These are phyloP conservation scores for Neolentinus lepideus DNA, from an alignment of 1,284 basidiomycete species.

Conservation along the genomic window DNA sequence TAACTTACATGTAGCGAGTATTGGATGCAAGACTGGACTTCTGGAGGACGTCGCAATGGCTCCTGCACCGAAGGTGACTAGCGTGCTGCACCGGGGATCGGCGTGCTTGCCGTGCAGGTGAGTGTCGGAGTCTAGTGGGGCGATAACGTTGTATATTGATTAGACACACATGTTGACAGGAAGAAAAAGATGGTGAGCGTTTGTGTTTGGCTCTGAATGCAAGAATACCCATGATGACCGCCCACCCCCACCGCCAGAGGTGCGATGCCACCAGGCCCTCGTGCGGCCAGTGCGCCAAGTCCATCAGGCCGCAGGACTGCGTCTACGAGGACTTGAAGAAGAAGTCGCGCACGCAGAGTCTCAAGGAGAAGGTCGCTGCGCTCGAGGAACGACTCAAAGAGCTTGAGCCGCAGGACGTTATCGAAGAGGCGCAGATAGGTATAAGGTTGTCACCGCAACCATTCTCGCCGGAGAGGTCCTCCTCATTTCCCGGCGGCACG, in stretches of 20 bases:
- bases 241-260: slow-evolving; percentile 31
- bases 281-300: slow-evolving; percentile 49
- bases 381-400: slow-evolving; percentile 48
- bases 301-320: slow-evolving; percentile 45
- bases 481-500: not conserved
- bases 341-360: slow-evolving; percentile 52
- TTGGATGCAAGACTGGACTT: too few species aligned
- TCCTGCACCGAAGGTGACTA: not conserved
- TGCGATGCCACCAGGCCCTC: slow-evolving; percentile 52
- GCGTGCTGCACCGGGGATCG: not conserved
- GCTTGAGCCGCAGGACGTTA: slow-evolving; percentile 26
- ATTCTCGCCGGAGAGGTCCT: not conserved
- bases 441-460: not conserved
- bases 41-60: not conserved
- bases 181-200: slow-evolving; percentile 5
- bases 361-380: slow-evolving; percentile 47
- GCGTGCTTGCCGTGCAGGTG: slow-evolving; percentile 1
- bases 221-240: slow-evolving; percentile 1
- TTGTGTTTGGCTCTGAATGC: not conserved
- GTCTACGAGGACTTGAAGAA: slow-evolving; percentile 55
- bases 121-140: not conserved
- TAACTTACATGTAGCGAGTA: too few species aligned
- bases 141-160: not conserved
- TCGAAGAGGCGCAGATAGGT: not conserved
- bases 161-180: not conserved